Evolutionary conservation across 768 basidiomycete genomes (phyloP).

Genomic region (Dacryopinax primogenitus): DNA sequence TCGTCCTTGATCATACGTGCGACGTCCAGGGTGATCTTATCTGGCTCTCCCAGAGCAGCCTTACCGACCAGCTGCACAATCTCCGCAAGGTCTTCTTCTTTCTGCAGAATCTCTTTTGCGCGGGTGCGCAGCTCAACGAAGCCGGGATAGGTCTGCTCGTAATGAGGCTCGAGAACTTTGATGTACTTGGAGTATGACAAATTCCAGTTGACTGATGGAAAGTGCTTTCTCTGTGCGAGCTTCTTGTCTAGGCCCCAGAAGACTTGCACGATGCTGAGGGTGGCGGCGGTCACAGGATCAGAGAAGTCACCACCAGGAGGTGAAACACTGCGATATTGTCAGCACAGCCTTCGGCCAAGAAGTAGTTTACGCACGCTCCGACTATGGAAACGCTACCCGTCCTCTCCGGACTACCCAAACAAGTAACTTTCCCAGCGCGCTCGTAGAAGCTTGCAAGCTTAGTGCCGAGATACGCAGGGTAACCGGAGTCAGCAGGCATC

Average conservation of each 20-base stretch:
- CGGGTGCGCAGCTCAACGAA: constrained; percentile 86
- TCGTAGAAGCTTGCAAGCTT: constrained; percentile 98
- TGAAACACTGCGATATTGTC: constrained; percentile 55
- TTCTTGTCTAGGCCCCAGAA: constrained; percentile 99
- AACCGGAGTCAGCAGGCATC: constrained; percentile 99
- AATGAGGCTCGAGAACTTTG: constrained; percentile 83
- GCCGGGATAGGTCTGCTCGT: constrained; percentile 72
- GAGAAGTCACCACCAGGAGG: constrained; percentile 99
- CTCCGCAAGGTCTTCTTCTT: constrained; percentile 96
- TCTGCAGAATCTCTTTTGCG: constrained; percentile 94
- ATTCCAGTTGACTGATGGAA: constrained; percentile 99
- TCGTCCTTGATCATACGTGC: constrained; percentile 96
- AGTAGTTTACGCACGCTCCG: constrained; percentile 64
- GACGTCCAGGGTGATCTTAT: constrained; percentile 97
- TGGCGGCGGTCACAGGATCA: constrained; percentile 94
- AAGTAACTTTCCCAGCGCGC: constrained; percentile 89
- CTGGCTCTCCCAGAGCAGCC: constrained; percentile 88
- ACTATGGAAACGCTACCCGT: constrained; percentile 96
- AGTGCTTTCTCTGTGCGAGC: constrained; percentile 95
- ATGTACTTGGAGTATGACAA: constrained; percentile 99
- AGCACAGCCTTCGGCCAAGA: constrained; percentile 9
- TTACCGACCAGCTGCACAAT: constrained; percentile 99
- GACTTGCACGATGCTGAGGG: constrained; percentile 96
- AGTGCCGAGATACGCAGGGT: constrained; percentile 91
- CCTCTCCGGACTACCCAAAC: constrained; percentile 75